Percentiles rank a stretch among this genome's conserved stretches.
phyloP scores from a whole-genome alignment of 108 stramenopile species.

The Licmophora abbreviata region DNA sequence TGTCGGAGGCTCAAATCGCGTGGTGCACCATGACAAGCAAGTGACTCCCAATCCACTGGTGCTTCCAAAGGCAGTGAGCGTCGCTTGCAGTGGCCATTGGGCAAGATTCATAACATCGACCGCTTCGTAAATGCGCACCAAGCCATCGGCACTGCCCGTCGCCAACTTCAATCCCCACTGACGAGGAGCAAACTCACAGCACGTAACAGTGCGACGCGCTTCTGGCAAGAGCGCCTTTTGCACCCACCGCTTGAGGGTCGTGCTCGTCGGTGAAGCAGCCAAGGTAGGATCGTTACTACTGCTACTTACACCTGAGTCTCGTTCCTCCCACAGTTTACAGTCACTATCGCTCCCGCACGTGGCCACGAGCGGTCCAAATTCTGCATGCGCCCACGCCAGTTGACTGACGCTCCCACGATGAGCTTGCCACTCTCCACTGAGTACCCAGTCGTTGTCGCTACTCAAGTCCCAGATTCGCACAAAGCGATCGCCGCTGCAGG shows the following conservation, averaged over 20 bases:
- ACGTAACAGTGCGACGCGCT: constrained; percentile 71
- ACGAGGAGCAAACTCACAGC: constrained; percentile 87
- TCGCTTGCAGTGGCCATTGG: constrained; percentile 79
- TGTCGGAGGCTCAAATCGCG: constrained; percentile 88
- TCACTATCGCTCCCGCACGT: constrained; percentile 84
- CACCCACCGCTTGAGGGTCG: constrained; percentile 50
- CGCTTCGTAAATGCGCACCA: constrained; percentile 86
- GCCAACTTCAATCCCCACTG: constrained; percentile 88
- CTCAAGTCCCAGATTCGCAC: constrained; percentile 86
- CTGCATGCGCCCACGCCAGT: constrained; percentile 91
- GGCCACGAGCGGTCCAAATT: constrained; percentile 91
- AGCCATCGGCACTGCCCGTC: constrained; percentile 82
- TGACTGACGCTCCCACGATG: constrained; percentile 76
- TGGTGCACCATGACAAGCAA: constrained; percentile 82
- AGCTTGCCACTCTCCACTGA: constrained; percentile 77
- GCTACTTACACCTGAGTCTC: constrained; percentile 18
- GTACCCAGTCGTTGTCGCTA: constrained; percentile 56
- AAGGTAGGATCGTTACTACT: constrained; percentile 9
- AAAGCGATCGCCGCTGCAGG: constrained; percentile 78
- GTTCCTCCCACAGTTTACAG: constrained; percentile 91
- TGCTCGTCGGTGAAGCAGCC: constrained; percentile 2
- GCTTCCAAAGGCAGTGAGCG: constrained; percentile 33
- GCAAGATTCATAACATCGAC: constrained; percentile 85
- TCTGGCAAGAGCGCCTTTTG: constrained; percentile 68
- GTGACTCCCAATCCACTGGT: constrained; percentile 59